Evolutionary conservation across 2,329 filamentous ascomycete species (phyloP), one percentile per base, ranked within the genome.

Genomic region (Oidium heveae): DNA sequence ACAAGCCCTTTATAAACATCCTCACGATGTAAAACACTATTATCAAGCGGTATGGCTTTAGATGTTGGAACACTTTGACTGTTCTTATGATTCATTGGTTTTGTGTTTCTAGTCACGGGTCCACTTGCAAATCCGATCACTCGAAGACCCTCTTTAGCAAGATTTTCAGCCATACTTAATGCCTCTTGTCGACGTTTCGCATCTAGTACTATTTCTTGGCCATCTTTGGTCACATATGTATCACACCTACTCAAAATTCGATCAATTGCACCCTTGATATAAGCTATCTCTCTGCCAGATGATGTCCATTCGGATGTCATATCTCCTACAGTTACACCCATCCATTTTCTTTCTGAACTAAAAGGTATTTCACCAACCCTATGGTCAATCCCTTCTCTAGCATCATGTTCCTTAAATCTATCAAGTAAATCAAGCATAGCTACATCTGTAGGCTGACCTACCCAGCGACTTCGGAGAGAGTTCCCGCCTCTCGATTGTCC

Each of bases 331-430:
- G 87, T 83, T 32, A 95, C 88, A 36, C 93, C 93, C 93, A 98
- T 98, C 89, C 89, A 98, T 68, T 98, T 98, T 56, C 89, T 78
- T 65, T 94, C 87, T 0, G 91, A 98, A 65, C 89, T 96, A 68
- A 98, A 98, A 0, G 91, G 88, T 0, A 86, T 88, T 66, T 98
- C 91, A 46, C 80, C 79, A 34, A 83, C 77, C 52, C 89, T 83
- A 34, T 76, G 74, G n/a, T 87, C 87, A 54, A 94, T 78, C 10
- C 84, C 82, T 50, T 91, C 83, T 57, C 93, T 81, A 49, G 93
- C 79, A 68, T 98, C 91, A 59, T 94, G 85, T 66, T 95, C 89
- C 57, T 84, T 84, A 64, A 94, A 91, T 24, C 79, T 77, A 68
- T 98, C 93, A 36, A 98, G 72, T 53, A 98, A 72, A 67, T 98